Evolutionary conservation across 495 filamentous ascomycete genomes (phyloP).

Genomic region (Beverwykella pulmonaria): DNA sequence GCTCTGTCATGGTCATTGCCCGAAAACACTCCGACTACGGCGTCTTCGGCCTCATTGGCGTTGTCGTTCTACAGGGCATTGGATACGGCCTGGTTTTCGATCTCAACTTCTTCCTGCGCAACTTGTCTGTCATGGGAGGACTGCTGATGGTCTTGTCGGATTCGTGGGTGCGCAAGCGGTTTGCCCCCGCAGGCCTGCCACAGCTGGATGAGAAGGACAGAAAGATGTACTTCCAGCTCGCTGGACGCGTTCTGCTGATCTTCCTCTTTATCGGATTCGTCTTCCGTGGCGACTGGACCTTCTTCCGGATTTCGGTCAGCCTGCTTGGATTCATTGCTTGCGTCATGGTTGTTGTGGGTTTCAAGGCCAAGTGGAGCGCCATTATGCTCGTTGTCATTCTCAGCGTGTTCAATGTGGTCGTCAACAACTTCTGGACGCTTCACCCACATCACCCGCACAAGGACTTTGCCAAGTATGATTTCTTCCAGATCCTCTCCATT

Average conservation of each 20-base stretch:
- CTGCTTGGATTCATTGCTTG: constrained; percentile 85
- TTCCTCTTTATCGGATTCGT: constrained; percentile 97
- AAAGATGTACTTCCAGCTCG: constrained; percentile 99
- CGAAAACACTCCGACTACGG: constrained; percentile 91
- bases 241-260: constrained; percentile 92
- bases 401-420: constrained; percentile 92
- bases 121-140: constrained; percentile 93
- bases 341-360: constrained; percentile 98
- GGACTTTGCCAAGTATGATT: constrained; percentile 99
- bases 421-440: constrained; percentile 99
- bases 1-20: constrained; percentile 82
- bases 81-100: constrained; percentile 99
- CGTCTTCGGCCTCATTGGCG: constrained; percentile 82
- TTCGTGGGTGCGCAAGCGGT: constrained; percentile 95
- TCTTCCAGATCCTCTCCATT: constrained; percentile 99
- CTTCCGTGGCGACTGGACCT: constrained; percentile 88
- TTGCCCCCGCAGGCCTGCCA: constrained; percentile 92
- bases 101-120: constrained; percentile 99
- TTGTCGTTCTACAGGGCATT: constrained; percentile 93
- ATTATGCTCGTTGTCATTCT: constrained; percentile 90
- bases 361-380: constrained; percentile 99
- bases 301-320: constrained; percentile 81
- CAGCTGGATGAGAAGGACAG: constrained; percentile 96
- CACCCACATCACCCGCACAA: constrained; percentile 98
- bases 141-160: constrained; percentile 97